phyloP scores from a whole-genome alignment of 805 yeast species.

The Candida sphagnicola region DNA sequence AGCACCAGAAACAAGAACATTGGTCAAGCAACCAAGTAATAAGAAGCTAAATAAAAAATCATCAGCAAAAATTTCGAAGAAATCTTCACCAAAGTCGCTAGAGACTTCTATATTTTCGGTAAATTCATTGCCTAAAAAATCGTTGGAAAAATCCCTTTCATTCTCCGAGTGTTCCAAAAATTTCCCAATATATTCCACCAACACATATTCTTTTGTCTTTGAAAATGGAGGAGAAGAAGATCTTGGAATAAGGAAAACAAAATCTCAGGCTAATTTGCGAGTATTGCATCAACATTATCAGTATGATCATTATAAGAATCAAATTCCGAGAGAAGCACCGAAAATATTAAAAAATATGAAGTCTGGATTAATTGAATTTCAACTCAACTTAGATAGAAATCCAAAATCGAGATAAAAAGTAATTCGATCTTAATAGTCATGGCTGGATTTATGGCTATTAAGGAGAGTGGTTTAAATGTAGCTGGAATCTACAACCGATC shows the following conservation, averaged over 20 bases:
- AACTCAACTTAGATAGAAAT: conserved; percentile 7
- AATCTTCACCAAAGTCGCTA: conserved; percentile 1
- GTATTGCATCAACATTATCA: conserved; percentile 5
- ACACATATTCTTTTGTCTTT: conserved; percentile 17
- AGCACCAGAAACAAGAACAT: not conserved
- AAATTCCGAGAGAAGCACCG: conserved; percentile 5
- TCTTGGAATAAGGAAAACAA: conserved; percentile 5
- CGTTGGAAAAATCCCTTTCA: conserved; percentile 6
- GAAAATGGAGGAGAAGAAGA: conserved; percentile 11
- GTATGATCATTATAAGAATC: conserved; percentile 4
- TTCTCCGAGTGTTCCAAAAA: conserved; percentile 13
- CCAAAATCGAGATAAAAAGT: not conserved
- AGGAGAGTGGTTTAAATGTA: too few species aligned
- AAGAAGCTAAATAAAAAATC: not conserved
- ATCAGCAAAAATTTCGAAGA: not conserved
- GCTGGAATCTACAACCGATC: not conserved
- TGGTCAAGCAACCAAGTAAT: conserved; percentile 1
- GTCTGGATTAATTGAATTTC: conserved; percentile 26
- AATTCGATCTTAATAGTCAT: not conserved
- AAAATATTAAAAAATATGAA: conserved; percentile 20
- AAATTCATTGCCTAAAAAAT: conserved; percentile 1
- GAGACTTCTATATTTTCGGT: not conserved
- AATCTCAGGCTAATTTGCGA: conserved; percentile 2
- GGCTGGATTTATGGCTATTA: not conserved
- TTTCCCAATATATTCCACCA: conserved; percentile 13